phyloP scores from a whole-genome alignment of 1,284 basidiomycete species.

The Cystobasidium slooffiae region DNA sequence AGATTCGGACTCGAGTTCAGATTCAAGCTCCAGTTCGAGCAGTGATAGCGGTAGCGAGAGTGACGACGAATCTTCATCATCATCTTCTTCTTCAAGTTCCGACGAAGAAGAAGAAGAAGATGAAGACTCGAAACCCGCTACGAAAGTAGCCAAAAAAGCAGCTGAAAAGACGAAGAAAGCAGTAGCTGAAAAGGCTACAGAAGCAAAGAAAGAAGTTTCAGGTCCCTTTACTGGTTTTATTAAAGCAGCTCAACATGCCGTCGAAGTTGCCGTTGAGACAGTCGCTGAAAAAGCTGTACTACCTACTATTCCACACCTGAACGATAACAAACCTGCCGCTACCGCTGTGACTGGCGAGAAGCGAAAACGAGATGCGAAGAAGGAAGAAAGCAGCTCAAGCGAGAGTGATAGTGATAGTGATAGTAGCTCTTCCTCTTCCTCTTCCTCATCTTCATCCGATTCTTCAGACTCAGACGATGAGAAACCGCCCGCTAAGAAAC shows the following conservation, averaged over 20 bases:
- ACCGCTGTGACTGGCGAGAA: constrained; percentile 7
- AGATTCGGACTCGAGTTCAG: neutral
- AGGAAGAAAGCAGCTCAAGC: constrained; percentile 1
- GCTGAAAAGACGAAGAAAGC: neutral
- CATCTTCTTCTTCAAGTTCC: constrained; percentile 32
- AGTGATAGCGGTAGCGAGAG: constrained; percentile 45
- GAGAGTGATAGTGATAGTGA: neutral
- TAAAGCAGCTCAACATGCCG: constrained; percentile 27
- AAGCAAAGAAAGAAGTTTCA: constrained; percentile 21
- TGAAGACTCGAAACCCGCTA: neutral
- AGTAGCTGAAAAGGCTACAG: neutral
- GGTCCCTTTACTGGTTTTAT: constrained; percentile 41
- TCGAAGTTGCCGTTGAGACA: constrained; percentile 16
- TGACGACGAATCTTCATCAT: constrained; percentile 11
- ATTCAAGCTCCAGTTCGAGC: constrained; percentile 26
- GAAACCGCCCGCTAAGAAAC: constrained; percentile 46
- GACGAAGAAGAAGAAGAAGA: constrained; percentile 16
- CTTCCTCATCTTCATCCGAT: constrained; percentile 47
- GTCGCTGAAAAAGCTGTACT: constrained; percentile 9
- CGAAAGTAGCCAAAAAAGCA: constrained; percentile 14
- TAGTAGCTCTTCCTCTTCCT: constrained; percentile 5
- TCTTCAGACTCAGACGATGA: constrained; percentile 51
- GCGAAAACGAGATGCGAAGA: neutral
- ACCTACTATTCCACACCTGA: neutral
- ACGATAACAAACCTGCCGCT: neutral